Evolutionary conservation across 2,329 filamentous ascomycete genomes (phyloP).

Genomic region (Camillea tinctor): DNA sequence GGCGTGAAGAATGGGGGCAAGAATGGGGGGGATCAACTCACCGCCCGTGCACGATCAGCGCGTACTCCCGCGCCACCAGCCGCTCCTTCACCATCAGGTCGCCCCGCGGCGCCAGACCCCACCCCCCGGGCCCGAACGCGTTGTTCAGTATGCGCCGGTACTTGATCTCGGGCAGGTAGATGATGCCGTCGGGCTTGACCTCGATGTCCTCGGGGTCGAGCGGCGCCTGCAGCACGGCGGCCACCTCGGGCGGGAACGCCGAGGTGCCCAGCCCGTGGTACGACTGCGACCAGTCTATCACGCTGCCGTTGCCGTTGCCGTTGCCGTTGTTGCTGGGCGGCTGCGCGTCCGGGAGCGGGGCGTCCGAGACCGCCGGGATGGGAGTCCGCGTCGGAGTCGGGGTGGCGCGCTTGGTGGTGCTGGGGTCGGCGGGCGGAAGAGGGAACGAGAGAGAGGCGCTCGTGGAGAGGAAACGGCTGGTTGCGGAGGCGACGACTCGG

Average conservation of each 20-base stretch:
- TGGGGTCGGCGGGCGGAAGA: constrained; percentile 7
- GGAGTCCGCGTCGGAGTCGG: constrained; percentile 16
- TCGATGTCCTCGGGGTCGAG: constrained; percentile 77
- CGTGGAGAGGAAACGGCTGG: neutral
- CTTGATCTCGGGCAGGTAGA: constrained; percentile 98
- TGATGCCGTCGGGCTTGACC: constrained; percentile 94
- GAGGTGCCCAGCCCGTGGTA: constrained; percentile 74
- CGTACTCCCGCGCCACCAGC: constrained; percentile 86
- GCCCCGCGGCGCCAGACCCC: constrained; percentile 87
- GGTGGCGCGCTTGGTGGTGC: constrained; percentile 4
- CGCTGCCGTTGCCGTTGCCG: constrained; percentile 7
- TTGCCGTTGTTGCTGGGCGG: constrained; percentile 1
- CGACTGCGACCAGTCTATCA: constrained; percentile 76
- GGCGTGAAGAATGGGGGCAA: neutral
- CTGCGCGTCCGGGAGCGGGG: constrained; percentile 30
- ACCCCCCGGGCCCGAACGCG: constrained; percentile 92
- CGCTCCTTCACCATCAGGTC: constrained; percentile 83
- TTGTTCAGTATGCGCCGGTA: constrained; percentile 87
- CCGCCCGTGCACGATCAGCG: constrained; percentile 83
- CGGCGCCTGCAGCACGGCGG: constrained; percentile 65
- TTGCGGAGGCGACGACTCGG: neutral
- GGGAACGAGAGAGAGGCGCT: constrained; percentile 4
- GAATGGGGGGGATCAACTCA: constrained; percentile 43
- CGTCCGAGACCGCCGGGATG: constrained; percentile 28
- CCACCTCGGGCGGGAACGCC: constrained; percentile 70